Percentiles rank a stretch among this genome's conserved stretches.
These are phyloP conservation scores for Phytophthora melonis DNA, from an alignment of 352 stramenopile genomes.

Conservation along the genomic window DNA sequence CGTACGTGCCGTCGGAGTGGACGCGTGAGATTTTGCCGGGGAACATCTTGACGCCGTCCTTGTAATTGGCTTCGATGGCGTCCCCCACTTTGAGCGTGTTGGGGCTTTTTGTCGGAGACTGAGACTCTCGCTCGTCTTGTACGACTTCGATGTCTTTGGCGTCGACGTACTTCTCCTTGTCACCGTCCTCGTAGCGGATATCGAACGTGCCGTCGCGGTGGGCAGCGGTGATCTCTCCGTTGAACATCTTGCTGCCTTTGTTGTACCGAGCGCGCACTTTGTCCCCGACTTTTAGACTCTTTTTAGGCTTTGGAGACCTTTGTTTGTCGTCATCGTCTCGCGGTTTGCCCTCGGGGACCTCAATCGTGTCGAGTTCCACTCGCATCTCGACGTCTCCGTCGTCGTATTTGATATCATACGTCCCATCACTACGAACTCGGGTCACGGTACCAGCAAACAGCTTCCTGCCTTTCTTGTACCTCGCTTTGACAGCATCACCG, in stretches of 20 bases:
- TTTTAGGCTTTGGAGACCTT: neutral
- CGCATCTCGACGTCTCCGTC: slow-evolving; percentile 57
- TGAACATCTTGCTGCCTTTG: slow-evolving; percentile 51
- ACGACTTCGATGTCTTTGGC: slow-evolving; percentile 44
- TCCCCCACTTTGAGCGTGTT: slow-evolving; percentile 38
- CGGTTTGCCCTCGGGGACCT: slow-evolving; percentile 23
- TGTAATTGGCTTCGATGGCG: slow-evolving; percentile 45
- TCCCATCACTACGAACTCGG: slow-evolving; percentile 56
- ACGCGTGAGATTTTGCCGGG: slow-evolving; percentile 66
- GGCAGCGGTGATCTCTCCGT: slow-evolving; percentile 37
- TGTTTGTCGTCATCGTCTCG: neutral
- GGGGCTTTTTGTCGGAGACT: neutral
- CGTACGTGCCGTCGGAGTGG: slow-evolving; percentile 62
- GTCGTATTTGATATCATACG: slow-evolving; percentile 78
- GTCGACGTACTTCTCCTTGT: slow-evolving; percentile 49
- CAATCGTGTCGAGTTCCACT: slow-evolving; percentile 37
- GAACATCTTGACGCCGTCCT: slow-evolving; percentile 55
- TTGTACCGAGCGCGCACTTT: slow-evolving; percentile 57
- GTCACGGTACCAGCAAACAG: slow-evolving; percentile 55
- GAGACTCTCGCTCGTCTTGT: slow-evolving; percentile 8
- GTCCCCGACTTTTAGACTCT: slow-evolving; percentile 41
- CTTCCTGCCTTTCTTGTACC: slow-evolving; percentile 49
- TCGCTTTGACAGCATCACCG: slow-evolving; percentile 51
- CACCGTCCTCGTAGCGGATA: slow-evolving; percentile 69
- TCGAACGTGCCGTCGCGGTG: slow-evolving; percentile 68